These are phyloP conservation scores for Periconia macrospinosa DNA, from an alignment of 2,329 filamentous ascomycete genomes.

Conservation along the genomic window DNA sequence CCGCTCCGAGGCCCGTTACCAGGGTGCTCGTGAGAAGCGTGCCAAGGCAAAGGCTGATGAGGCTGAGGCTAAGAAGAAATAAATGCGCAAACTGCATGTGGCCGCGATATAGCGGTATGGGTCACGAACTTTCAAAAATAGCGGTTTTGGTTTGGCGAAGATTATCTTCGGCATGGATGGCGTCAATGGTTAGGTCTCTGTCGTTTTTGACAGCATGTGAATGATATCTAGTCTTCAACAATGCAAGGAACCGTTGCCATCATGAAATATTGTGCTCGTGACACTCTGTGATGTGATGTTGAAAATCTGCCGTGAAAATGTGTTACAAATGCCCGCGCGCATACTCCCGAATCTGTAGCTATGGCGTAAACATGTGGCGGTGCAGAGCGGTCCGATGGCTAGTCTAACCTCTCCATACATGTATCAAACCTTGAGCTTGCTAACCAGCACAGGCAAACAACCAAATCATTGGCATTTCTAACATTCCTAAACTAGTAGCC, in stretches of 20 bases:
- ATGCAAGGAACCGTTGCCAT: slow-evolving; percentile 34
- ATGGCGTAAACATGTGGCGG: neutral
- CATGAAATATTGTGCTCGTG: slow-evolving; percentile 1
- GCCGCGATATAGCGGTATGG: slow-evolving; percentile 27
- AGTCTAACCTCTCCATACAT: too few species aligned
- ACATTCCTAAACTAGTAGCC: too few species aligned
- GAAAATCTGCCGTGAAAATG: neutral
- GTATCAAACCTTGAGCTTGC: too few species aligned
- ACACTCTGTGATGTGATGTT: neutral
- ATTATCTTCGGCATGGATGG: slow-evolving; percentile 40
- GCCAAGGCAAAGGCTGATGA: slow-evolving; percentile 84
- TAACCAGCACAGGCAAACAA: too few species aligned
- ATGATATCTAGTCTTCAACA: slow-evolving; percentile 43
- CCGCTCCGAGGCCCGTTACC: slow-evolving; percentile 78
- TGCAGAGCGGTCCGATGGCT: neutral
- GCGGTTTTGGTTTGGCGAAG: slow-evolving; percentile 30
- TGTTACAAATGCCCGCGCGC: too few species aligned
- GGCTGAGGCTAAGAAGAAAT: slow-evolving; percentile 80
- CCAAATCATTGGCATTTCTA: too few species aligned
- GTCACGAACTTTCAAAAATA: slow-evolving; percentile 36
- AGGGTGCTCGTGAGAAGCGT: slow-evolving; percentile 90
- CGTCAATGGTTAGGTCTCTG: slow-evolving; percentile 42
- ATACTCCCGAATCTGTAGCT: neutral
- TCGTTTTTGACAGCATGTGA: slow-evolving; percentile 35
- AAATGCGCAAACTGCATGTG: slow-evolving; percentile 42